A percentile compares a stretch with the other conserved stretches of the same genome.
phyloP scores from a whole-genome alignment of 192 early-diverging fungal species.

The Mortierella claussenii region DNA sequence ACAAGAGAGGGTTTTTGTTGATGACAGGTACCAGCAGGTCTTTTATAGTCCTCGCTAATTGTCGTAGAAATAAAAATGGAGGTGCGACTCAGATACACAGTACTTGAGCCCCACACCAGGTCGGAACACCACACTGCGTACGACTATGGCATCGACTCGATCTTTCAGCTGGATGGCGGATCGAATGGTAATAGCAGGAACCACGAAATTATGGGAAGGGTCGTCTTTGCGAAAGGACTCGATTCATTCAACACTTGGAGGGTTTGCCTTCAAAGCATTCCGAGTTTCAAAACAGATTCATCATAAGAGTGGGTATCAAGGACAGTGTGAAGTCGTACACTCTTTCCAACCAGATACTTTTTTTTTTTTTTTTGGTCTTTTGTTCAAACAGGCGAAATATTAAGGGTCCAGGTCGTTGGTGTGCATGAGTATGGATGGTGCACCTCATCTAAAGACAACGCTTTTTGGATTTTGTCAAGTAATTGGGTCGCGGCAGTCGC shows the following conservation, averaged over 20 bases:
- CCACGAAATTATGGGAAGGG: not conserved
- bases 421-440: conserved; percentile 7
- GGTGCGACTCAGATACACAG: too few relatives aligned
- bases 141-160: not conserved
- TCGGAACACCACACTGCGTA: too few relatives aligned
- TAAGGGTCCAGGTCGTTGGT: not conserved
- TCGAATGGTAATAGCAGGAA: not conserved
- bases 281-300: not conserved
- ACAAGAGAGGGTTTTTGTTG: too few relatives aligned
- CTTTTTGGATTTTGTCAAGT: too few relatives aligned
- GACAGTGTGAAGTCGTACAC: not conserved
- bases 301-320: not conserved
- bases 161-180: not conserved
- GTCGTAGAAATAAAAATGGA: too few relatives aligned
- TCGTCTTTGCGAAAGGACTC: not conserved
- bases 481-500: too few relatives aligned
- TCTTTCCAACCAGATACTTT: not conserved
- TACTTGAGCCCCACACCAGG: too few relatives aligned
- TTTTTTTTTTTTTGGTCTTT: not conserved
- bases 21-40: too few relatives aligned
- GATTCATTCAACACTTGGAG: conserved; percentile 1
- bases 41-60: too few relatives aligned
- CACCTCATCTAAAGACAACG: too few relatives aligned
- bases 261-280: not conserved
- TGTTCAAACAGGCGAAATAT: not conserved